Percentiles rank a stretch among this genome's conserved stretches.
Conservation (phyloP, 75 land plant species). For the Gnetum montanum region DNA sequence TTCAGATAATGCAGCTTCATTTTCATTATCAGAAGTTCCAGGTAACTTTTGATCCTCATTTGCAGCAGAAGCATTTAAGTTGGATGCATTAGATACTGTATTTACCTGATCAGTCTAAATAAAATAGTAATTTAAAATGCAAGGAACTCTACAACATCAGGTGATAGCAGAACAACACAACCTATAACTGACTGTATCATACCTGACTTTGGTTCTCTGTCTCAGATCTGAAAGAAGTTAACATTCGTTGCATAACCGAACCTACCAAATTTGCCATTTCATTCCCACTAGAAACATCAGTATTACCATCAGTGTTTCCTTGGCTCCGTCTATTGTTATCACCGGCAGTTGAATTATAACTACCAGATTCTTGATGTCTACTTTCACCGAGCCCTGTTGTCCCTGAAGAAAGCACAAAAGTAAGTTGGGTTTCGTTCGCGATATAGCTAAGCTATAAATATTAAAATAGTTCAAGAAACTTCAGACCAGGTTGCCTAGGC, state of each 20-base stretch:
- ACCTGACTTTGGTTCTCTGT: conserved; percentile 5
- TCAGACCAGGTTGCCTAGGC: no score
- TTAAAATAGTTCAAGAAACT: no score
- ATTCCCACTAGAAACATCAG: background rate
- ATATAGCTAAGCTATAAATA: no score
- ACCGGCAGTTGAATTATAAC: background rate
- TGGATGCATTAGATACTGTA: background rate
- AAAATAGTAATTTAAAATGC: no score
- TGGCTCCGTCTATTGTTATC: background rate
- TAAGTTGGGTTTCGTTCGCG: no score
- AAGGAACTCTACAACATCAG: no score
- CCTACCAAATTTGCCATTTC: conserved; percentile 1
- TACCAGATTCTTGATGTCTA: no score
- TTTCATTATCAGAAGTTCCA: background rate
- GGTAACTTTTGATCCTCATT: background rate
- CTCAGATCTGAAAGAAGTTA: background rate
- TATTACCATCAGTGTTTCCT: background rate
- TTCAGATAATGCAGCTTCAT: background rate
- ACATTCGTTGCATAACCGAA: conserved; percentile 3
- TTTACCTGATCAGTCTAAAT: background rate
- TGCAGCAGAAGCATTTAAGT: no score
- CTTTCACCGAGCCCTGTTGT: no score
- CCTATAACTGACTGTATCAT: background rate
- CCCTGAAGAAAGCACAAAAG: no score
- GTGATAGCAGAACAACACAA: no score